phyloP scores from a whole-genome alignment of 768 basidiomycete species.

The Amanita inopinata region DNA sequence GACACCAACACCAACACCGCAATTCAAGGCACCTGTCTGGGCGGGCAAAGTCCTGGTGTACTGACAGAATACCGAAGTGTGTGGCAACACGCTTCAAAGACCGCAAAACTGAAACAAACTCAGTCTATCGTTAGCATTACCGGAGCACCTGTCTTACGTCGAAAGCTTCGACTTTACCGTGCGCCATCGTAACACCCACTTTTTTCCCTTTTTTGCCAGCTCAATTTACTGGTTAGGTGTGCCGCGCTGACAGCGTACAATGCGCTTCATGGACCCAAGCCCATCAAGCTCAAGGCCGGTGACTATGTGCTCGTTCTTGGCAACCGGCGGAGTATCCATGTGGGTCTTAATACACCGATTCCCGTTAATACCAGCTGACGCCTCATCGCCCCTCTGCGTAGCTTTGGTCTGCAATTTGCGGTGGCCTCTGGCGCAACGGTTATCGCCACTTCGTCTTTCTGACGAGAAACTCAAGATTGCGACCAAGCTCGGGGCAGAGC shows the following conservation, averaged over 20 bases:
- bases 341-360: constrained; percentile 20
- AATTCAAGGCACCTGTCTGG: constrained; percentile 29
- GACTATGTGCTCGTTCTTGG: constrained; percentile 47
- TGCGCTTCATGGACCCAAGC: constrained; percentile 36
- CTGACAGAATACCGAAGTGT: constrained; percentile 44
- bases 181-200: constrained; percentile 10
- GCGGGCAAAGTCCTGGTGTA: constrained; percentile 40
- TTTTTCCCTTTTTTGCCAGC: background rate
- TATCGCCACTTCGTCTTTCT: constrained; percentile 58
- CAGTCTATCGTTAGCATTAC: constrained; percentile 42
- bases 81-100: too few species aligned
- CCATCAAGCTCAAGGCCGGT: constrained; percentile 49
- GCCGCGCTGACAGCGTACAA: constrained; percentile 61
- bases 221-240: constrained; percentile 23
- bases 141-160: constrained; percentile 48
- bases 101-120: background rate
- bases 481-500: constrained; percentile 38
- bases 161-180: constrained; percentile 61
- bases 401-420: constrained; percentile 52
- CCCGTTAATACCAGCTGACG: background rate
- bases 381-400: constrained; percentile 16
- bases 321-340: constrained; percentile 50
- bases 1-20: constrained; percentile 26
- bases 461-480: constrained; percentile 51
- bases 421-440: constrained; percentile 53